Evolutionary conservation across 1,284 basidiomycete species (phyloP), one percentile per base, ranked within the genome.

Genomic region (Nidula niveotomentosa): DNA sequence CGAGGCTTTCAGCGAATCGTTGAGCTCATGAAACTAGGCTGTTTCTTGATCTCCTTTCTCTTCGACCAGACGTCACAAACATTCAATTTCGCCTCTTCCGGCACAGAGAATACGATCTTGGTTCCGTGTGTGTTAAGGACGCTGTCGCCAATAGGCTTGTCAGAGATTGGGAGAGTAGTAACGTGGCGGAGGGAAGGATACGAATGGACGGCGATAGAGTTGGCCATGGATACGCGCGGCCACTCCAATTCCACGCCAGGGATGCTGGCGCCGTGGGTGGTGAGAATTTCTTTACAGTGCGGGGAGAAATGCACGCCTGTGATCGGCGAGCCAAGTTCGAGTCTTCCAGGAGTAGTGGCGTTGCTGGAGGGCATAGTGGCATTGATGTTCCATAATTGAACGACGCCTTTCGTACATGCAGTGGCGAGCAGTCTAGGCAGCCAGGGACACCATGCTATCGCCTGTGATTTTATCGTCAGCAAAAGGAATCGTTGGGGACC

Each of bases 371-470:
- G 68, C 1, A 78, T 75, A 13, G 79, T 75, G 18, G 75, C 69
- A 52, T 79, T 78, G 55, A 83, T 65, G 23, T n/a, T 15, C 45
- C 45, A 47, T 12, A 47, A 18, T 13, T 18, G 45, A 23, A 47
- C 23, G 18, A 54, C 79, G 43, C 93, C 90, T 57, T 89, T 86
- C 0, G 84, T 82, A 55, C 94, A 94, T 5, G 94, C 96, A 0
- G 91, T 90, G 1, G 93, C 93, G 18, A 98, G 80, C 4, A 95
- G 74, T 60, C 88, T 90, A 0, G 84, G 76, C 62, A 93, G 87
- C 93, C 94, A 96, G 0, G 94, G 94, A 66, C 90, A 94, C 93
- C 45, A 47, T 47, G 91, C 85, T 36, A 98, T 74, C 0, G 93
- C 93, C 91, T 94, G 48, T 34, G n/a, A 50, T 6, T 30, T 37